phyloP scores from a whole-genome alignment of 2,329 filamentous ascomycete species.

The Verticillium dahliae region DNA sequence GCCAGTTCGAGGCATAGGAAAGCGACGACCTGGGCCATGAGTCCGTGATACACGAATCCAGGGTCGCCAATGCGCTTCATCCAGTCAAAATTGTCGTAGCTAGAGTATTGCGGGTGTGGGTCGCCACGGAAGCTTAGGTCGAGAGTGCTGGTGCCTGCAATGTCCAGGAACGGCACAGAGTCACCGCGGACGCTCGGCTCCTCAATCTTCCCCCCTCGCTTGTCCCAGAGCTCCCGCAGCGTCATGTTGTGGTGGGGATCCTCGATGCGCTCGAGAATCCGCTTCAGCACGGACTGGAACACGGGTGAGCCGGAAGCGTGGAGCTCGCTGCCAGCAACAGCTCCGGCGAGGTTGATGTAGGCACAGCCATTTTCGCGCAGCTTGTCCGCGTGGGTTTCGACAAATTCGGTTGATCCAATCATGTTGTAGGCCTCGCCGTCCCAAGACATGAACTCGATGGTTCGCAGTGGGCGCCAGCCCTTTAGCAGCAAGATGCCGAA shows the following conservation, averaged over 20 bases:
- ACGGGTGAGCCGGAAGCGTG: conserved; percentile 75
- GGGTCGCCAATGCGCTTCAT: conserved; percentile 77
- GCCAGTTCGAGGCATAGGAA: conserved; percentile 80
- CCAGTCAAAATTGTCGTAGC: conserved; percentile 86
- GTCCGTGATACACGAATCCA: conserved; percentile 71
- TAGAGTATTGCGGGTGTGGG: conserved; percentile 68
- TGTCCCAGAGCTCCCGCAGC: conserved; percentile 71
- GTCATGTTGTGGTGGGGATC: conserved; percentile 70
- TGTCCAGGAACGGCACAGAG: conserved; percentile 84
- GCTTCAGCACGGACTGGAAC: conserved; percentile 64
- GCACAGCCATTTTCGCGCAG: conserved; percentile 71
- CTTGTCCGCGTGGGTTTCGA: conserved; percentile 72
- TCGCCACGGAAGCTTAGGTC: conserved; percentile 73
- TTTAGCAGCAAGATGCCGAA: conserved; percentile 70
- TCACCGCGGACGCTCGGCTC: conserved; percentile 65
- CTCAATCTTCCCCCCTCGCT: conserved; percentile 52
- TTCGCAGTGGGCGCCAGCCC: conserved; percentile 88
- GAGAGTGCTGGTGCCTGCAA: conserved; percentile 81
- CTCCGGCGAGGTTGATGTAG: conserved; percentile 87
- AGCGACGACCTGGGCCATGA: conserved; percentile 72
- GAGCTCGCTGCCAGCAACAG: conserved; percentile 69
- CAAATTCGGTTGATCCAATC: conserved; percentile 89
- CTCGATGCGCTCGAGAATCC: conserved; percentile 65
- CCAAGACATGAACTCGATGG: conserved; percentile 96
- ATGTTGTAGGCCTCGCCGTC: conserved; percentile 90